Evolutionary conservation across 2,329 filamentous ascomycete genomes (phyloP).

Genomic region (Fusarium nurragi): DNA sequence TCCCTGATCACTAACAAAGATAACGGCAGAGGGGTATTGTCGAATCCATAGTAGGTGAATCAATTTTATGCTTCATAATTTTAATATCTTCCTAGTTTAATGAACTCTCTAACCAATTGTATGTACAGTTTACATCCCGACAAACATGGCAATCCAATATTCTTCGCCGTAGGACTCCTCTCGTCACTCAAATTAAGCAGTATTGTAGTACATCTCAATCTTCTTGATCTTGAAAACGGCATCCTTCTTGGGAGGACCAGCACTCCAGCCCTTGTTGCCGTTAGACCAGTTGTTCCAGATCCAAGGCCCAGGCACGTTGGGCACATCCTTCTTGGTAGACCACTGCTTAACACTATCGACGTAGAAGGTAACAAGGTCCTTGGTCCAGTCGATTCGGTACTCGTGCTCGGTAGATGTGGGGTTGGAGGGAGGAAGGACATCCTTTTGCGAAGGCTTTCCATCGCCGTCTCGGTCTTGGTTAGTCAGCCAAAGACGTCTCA

Average conservation of each 20-base stretch:
- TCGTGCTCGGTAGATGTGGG: constrained; percentile 45
- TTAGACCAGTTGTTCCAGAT: constrained; percentile 49
- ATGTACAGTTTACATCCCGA: not conserved
- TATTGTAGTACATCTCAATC: constrained; percentile 49
- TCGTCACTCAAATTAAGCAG: constrained; percentile 7
- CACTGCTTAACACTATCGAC: constrained; percentile 43
- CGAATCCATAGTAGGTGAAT: not conserved
- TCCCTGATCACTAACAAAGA: not conserved
- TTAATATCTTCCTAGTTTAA: not conserved
- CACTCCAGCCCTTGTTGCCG: constrained; percentile 45
- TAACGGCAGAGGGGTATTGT: not conserved
- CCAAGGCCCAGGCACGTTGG: constrained; percentile 41
- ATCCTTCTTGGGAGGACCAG: constrained; percentile 41
- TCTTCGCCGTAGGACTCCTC: not conserved
- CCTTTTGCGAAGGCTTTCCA: constrained; percentile 26
- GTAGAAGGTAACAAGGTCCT: constrained; percentile 39
- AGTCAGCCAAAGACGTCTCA: constrained; percentile 44
- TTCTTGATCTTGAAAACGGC: constrained; percentile 45
- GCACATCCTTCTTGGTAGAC: constrained; percentile 43
- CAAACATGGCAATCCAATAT: not conserved
- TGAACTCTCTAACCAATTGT: no score
- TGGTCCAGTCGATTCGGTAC: constrained; percentile 47
- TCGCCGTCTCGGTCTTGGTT: constrained; percentile 45
- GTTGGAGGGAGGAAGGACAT: constrained; percentile 31
- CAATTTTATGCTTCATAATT: not conserved